These are phyloP conservation scores for Sphagnum fallax DNA, from an alignment of 228 moss, liverwort and hornwort species.

Conservation along the genomic window DNA sequence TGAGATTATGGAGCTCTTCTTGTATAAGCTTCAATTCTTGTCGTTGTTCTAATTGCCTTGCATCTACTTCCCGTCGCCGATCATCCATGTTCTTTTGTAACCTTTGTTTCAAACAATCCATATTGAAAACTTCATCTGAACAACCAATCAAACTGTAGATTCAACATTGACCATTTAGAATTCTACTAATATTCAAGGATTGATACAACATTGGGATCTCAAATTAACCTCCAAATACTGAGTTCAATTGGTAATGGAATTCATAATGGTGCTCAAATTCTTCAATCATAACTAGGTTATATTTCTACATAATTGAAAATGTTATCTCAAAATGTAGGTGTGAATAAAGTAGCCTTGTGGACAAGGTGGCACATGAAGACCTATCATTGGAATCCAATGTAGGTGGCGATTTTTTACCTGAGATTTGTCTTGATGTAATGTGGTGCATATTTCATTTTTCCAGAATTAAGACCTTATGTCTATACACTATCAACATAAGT, in stretches of 20 bases:
- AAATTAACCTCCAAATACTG: too few relatives aligned
- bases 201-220: too few relatives aligned
- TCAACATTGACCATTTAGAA: too few relatives aligned
- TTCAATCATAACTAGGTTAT: too few relatives aligned
- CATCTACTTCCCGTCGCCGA: slow-evolving; percentile 59
- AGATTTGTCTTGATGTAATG: neutral
- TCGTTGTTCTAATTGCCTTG: slow-evolving; percentile 43
- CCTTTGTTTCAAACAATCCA: slow-evolving; percentile 72
- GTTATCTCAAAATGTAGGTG: neutral
- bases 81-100: slow-evolving; percentile 71
- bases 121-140: slow-evolving; percentile 73
- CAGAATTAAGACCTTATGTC: neutral
- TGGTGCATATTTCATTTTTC: neutral
- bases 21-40: slow-evolving; percentile 61
- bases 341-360: neutral
- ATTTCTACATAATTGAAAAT: too few relatives aligned
- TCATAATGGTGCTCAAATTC: too few relatives aligned
- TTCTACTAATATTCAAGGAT: too few relatives aligned
- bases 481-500: neutral
- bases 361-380: neutral
- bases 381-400: neutral
- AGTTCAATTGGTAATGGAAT: too few relatives aligned
- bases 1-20: slow-evolving; percentile 73
- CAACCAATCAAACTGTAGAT: neutral
- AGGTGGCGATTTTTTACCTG: neutral